These are phyloP conservation scores for Prunus campanulata DNA, from an alignment of 306 rosid species.

Conservation along the genomic window DNA sequence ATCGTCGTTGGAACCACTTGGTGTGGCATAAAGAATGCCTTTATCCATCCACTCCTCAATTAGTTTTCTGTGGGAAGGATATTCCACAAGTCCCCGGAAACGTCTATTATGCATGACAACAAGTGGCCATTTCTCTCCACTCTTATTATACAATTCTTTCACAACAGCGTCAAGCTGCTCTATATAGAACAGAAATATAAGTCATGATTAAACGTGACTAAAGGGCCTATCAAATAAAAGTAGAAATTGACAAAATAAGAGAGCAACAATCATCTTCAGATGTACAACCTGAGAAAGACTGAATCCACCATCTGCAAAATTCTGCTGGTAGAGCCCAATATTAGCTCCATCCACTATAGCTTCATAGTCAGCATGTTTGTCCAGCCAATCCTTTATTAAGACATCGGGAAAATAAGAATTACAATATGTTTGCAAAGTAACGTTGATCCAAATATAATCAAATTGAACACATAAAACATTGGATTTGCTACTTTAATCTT, in stretches of 20 bases:
- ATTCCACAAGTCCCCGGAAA: conserved; percentile 54
- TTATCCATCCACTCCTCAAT: conserved; percentile 74
- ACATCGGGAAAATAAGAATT: neutral
- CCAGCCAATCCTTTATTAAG: conserved; percentile 67
- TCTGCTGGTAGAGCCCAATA: conserved; percentile 90
- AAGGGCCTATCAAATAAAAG: neutral
- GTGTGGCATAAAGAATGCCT: conserved; percentile 75
- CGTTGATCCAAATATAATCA: neutral
- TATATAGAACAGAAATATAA: conserved; percentile 33
- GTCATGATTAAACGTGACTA: neutral
- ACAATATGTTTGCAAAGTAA: neutral
- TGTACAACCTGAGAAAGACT: conserved; percentile 72
- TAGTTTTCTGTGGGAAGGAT: conserved; percentile 52
- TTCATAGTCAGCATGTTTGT: conserved; percentile 46
- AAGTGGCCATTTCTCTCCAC: conserved; percentile 74
- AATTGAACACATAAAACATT: neutral
- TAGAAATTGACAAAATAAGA: neutral
- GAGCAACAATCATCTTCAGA: conserved; percentile 2
- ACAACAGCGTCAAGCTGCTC: conserved; percentile 81
- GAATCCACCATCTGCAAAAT: conserved; percentile 91
- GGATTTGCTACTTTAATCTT: neutral
- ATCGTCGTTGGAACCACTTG: conserved; percentile 89
- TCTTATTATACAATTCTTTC: conserved; percentile 55
- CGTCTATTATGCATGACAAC: conserved; percentile 82
- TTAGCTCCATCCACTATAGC: conserved; percentile 91